Conservation (phyloP, 805 yeast genomes). For the Cephaloascus albidus region DNA sequence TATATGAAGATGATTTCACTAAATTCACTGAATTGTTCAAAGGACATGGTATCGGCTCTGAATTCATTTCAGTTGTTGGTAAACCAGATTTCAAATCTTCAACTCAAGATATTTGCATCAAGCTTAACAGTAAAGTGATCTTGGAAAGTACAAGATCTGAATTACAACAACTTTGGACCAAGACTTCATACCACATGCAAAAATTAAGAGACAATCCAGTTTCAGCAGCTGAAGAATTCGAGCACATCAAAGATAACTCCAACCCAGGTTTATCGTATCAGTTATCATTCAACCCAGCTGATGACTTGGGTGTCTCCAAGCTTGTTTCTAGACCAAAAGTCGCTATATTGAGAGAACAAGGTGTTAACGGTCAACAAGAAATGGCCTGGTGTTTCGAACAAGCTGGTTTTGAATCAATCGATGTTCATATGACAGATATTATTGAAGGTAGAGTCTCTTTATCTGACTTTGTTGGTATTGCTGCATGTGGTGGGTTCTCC, state of each 20-base stretch:
- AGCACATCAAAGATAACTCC: slow-evolving; percentile 60
- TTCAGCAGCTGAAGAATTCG: slow-evolving; percentile 80
- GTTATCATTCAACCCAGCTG: slow-evolving; percentile 57
- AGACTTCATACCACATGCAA: slow-evolving; percentile 86
- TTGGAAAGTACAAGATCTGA: slow-evolving; percentile 51
- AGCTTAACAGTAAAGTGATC: slow-evolving; percentile 34
- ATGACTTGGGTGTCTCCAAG: slow-evolving; percentile 31
- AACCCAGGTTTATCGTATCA: slow-evolving; percentile 88
- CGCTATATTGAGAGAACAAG: slow-evolving; percentile 96
- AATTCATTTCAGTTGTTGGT: slow-evolving; percentile 57
- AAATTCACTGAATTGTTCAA: slow-evolving; percentile 46
- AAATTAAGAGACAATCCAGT: slow-evolving; percentile 89
- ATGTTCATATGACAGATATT: slow-evolving; percentile 95
- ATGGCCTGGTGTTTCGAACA: slow-evolving; percentile 96
- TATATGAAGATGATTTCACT: slow-evolving; percentile 41
- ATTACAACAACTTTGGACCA: slow-evolving; percentile 78
- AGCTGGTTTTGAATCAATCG: slow-evolving; percentile 91
- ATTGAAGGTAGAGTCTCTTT: slow-evolving; percentile 62
- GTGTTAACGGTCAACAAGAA: slow-evolving; percentile 96
- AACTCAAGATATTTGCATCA: slow-evolving; percentile 41
- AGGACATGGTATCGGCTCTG: slow-evolving; percentile 47
- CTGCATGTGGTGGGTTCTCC: slow-evolving; percentile 98
- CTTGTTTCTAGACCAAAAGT: slow-evolving; percentile 62
- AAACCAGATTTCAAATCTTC: slow-evolving; percentile 45
- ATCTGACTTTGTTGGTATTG: slow-evolving; percentile 81